These are phyloP conservation scores for Monosporascus sp. DNA, from an alignment of 2,329 filamentous ascomycete species.

Conservation along the genomic window DNA sequence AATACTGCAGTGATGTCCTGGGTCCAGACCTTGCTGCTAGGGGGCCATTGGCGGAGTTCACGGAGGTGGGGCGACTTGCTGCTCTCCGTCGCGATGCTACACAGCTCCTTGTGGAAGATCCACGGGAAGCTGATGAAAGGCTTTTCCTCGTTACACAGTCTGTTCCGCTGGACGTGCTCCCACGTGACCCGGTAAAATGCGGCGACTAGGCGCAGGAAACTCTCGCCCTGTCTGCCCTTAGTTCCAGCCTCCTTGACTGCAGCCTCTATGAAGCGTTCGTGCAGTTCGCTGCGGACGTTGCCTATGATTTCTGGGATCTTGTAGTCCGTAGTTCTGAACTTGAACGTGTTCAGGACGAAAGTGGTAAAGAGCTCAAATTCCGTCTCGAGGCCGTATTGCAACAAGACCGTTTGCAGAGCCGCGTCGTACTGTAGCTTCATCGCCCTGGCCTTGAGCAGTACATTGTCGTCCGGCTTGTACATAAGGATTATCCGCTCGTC, in stretches of 20 bases:
- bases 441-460: constrained; percentile 53
- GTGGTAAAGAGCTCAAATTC: constrained; percentile 92
- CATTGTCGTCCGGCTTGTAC: constrained; percentile 49
- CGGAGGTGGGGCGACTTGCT: no score
- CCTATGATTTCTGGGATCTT: constrained; percentile 83
- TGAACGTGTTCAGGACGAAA: constrained; percentile 72
- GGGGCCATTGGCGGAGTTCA: no score
- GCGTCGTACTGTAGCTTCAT: constrained; percentile 77
- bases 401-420: constrained; percentile 73
- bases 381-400: constrained; percentile 73
- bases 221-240: constrained; percentile 39
- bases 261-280: constrained; percentile 60
- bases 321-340: constrained; percentile 65
- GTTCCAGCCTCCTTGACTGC: constrained; percentile 63
- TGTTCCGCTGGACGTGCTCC: constrained; percentile 58
- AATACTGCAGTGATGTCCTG: no score
- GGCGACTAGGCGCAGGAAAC: constrained; percentile 67
- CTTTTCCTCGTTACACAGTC: constrained; percentile 52
- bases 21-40: no score
- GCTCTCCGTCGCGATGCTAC: constrained; percentile 51
- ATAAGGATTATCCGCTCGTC: constrained; percentile 67
- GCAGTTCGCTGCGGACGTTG: constrained; percentile 59
- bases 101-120: constrained; percentile 73
- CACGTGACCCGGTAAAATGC: constrained; percentile 86
- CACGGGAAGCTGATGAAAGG: constrained; percentile 93